Evolutionary conservation across 306 rosid genomes (phyloP), one percentile per base, ranked within the genome.

Genomic region (Cucumis hystrix): DNA sequence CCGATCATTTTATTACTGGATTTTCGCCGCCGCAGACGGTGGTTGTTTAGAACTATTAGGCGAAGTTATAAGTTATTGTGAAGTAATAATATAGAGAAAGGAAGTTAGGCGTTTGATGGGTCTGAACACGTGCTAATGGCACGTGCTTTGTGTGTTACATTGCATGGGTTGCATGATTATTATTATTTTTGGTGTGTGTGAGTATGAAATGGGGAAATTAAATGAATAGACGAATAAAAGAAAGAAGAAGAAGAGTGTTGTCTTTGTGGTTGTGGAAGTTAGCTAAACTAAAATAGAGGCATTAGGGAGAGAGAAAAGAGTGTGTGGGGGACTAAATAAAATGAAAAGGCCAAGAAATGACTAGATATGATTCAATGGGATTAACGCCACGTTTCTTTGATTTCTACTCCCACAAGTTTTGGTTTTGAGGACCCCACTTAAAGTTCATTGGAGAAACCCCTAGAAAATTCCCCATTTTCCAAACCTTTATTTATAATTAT

Each of bases 1-100:
- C 92, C 80, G 6, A 90, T 70, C 99, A 90, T 95, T 40, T 62
- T 70, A 7, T 49, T 30, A 49, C 59, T 33, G 35, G 37, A 69
- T 43, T 40, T 23, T 23, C 40, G 20, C 59, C 39, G 35, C 58
- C 75, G 10, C 37, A 28, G 40, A 45, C 37, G 75, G 59, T 55
- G 75, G n/a, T 7, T 23, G 58, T 1, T 21, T 14, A 6, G 11
- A 68, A 12, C 16, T 52, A 16, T 52, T 52, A 16, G 75, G 55
- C 17, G 35, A 13, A 20, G 54, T 16, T 10, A 1, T 4, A 47
- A 45, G 3, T 10, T 23, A 23, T 23, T 43, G 49, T 47, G 2
- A 55, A 55, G 10, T 69, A 12, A 43, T 43, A 28, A 43, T 43
- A 69, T 69, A 45, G 68, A 21, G 15, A 6, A 6, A 7, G 59